Base-by-base conservation (phyloP, 768 basidiomycete genomes). In the Boletus rufocinnamomeus region DNA sequence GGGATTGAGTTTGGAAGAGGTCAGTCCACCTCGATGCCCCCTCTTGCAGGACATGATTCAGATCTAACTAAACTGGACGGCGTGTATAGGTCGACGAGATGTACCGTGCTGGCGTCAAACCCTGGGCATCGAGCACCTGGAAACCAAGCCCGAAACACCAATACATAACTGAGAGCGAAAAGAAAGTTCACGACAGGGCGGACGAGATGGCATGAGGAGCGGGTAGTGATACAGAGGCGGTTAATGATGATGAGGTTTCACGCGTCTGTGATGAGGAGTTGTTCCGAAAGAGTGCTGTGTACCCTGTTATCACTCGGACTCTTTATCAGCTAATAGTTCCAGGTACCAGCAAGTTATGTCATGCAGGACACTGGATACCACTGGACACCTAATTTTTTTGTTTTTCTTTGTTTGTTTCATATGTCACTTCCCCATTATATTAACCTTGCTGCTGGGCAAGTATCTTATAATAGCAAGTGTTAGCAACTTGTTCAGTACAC, bases 1-100 rank as follows among this genome's bases (percentile, higher is more conserved):
- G 69, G 88, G 88, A 16, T 79, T 91, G 21, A 83, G 83, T 57
- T 73, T 91, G 54, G 88, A 91, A 76, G 87, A 89, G 78, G 85
- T 84, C 55, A 2, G 38, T 45, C 23, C 19, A 21, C n/a, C 28
- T 46, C 11, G 23, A 7, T n/a, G 41, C 4, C 7, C 17, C 25
- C 48, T 19, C n/a, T 30, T 28, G 35, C n/a, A 19, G 37, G 11
- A 30, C 4, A 4, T 11, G 19, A 27, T 28, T 34, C 32, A 27
- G n/a, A 49, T 44, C 14, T 5, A 9, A 53, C 32, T n/a, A 19
- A 19, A 30, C 13, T 28, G 27, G 30, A 52, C 14, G 38, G 19
- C 25, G 14, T 19, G 4, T 21, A 84, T 30, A 85, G 84, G 85
- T 89, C 59, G 87, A 89, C 66, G 86, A 89, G 71, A 74, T 91